phyloP scores from a whole-genome alignment of 2,329 filamentous ascomycete species.

The Exophiala alcalophila region DNA sequence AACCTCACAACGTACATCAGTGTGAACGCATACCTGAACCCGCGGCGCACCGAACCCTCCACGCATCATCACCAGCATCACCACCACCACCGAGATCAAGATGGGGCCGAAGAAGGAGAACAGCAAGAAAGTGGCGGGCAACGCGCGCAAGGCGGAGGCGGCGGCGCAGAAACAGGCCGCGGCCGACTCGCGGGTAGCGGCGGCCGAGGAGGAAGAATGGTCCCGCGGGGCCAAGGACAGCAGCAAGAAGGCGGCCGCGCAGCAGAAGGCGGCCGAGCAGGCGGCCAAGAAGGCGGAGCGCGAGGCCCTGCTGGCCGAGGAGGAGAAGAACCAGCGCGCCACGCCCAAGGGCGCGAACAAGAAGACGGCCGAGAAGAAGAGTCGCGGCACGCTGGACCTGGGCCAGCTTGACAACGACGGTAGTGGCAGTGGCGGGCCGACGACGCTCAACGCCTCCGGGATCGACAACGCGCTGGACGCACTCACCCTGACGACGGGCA shows the following conservation, averaged over 20 bases:
- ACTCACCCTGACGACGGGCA: conserved; percentile 62
- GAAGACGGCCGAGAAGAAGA: conserved; percentile 52
- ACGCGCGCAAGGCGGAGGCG: conserved; percentile 82
- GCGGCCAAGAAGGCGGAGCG: conserved; percentile 90
- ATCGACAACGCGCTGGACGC: conserved; percentile 94
- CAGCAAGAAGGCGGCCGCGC: conserved; percentile 86
- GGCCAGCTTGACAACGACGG: conserved; percentile 67
- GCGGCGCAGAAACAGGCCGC: conserved; percentile 75
- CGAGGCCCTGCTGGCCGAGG: conserved; percentile 75
- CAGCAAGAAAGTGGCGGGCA: conserved; percentile 83
- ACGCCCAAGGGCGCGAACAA: conserved; percentile 59
- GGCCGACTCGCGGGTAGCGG: conserved; percentile 63
- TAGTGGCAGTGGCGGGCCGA: conserved; percentile 39
- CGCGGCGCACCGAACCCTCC: neutral
- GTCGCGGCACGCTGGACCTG: conserved; percentile 66
- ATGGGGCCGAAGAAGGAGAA: conserved; percentile 82
- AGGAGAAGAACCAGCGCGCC: conserved; percentile 67
- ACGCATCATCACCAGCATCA: neutral
- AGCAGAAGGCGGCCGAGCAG: conserved; percentile 75
- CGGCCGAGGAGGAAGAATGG: conserved; percentile 74
- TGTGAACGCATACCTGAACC: conserved; percentile 17
- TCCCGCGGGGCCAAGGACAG: conserved; percentile 77
- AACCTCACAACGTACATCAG: conserved; percentile 28
- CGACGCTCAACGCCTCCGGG: conserved; percentile 73
- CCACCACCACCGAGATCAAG: conserved; percentile 25